Evolutionary conservation across 108 stramenopile genomes (phyloP).

Genomic region (Heterococcus sp.): DNA sequence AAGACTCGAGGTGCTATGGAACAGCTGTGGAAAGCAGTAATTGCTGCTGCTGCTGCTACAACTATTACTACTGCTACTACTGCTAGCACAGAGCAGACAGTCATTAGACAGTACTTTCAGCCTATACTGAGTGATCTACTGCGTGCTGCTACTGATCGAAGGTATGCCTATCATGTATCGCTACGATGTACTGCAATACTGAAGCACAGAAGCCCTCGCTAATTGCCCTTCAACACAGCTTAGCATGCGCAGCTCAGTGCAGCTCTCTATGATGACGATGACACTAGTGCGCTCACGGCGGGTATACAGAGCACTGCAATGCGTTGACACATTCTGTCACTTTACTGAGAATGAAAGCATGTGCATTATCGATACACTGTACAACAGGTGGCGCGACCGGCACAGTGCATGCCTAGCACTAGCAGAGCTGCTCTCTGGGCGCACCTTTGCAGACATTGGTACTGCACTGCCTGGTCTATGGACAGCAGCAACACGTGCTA

Average conservation of each 20-base stretch:
- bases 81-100: neutral
- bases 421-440: slow-evolving; percentile 26
- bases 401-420: slow-evolving; percentile 38
- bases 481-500: slow-evolving; percentile 22
- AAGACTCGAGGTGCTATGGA: slow-evolving; percentile 45
- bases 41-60: neutral
- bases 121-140: slow-evolving; percentile 35
- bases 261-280: too few relatives aligned
- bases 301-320: too few relatives aligned
- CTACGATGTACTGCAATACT: too few relatives aligned
- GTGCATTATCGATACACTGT: too few relatives aligned
- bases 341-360: too few relatives aligned
- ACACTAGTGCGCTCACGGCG: too few relatives aligned
- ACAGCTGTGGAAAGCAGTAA: slow-evolving; percentile 27
- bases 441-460: slow-evolving; percentile 23
- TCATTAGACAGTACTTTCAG: slow-evolving; percentile 12
- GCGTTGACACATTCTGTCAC: too few relatives aligned
- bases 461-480: slow-evolving; percentile 27
- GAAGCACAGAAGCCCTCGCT: too few relatives aligned
- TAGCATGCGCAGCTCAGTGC: too few relatives aligned
- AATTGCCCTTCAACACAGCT: too few relatives aligned
- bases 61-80: neutral
- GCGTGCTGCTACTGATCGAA: slow-evolving; percentile 36
- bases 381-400: slow-evolving; percentile 19
- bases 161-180: too few relatives aligned